Base-by-base conservation (phyloP, 1,284 basidiomycete genomes). In the Fomitopsis pinicola region DNA sequence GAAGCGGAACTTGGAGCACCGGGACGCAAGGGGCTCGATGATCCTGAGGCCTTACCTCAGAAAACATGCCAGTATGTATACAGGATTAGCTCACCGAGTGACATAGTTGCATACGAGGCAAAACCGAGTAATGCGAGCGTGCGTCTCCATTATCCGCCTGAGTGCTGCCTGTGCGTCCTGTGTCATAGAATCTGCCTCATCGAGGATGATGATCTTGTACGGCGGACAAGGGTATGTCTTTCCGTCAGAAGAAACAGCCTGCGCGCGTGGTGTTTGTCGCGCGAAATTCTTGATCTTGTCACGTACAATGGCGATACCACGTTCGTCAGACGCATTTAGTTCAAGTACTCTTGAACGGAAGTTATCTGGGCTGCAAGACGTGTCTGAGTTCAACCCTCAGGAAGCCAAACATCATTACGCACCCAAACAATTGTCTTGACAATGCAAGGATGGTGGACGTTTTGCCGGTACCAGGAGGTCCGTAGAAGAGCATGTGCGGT, bases 21-120 rank as follows among this genome's bases (percentile, higher is more conserved):
- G 88, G n/a, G 97, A 98, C 17, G 97, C 95, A 28, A 99, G 84
- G 0, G 97, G 97, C 72, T 99, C 97, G 63, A 99, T 99, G 67
- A 99, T 99, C 70, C 97, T 98, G 68, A n/a, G 1, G 22, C 26
- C 22, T n/a, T 10, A 19, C 28, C 15, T 4, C 19, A 40, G 10
- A 44, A 22, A 6, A 15, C 5, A 48, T 14, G 15, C 35, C 12
- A n/a, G 46, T 42, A 64, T 62, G 42, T 17, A 28, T 7, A 40
- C 15, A 15, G 30, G 28, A n/a, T n/a, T 1, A 12, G 70, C 84
- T 63, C 55, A 95, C 95, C 97, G 84, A 1, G 97, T 99, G 33
- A 99, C 97, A 75, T 99, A 99, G 80, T 99, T 99, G 81, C 97
- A 99, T 5, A 99, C 94, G 22, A 99, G 82, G 77, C 97, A 99